These are phyloP conservation scores for Lepidium africanum DNA, from an alignment of 345 rosid species.

Conservation along the genomic window DNA sequence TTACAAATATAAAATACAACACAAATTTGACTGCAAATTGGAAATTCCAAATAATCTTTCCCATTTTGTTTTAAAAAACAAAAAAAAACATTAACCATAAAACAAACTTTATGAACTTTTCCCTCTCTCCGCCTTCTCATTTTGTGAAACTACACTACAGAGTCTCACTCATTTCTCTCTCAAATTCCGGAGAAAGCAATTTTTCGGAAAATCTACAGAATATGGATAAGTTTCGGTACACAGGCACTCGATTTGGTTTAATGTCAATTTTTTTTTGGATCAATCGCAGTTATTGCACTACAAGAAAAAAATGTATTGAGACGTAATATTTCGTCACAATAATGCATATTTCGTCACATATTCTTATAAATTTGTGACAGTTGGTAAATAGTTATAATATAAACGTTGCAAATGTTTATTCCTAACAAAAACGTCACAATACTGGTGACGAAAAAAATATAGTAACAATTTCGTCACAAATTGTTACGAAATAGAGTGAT, in stretches of 20 bases:
- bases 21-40: not conserved
- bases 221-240: slow-evolving; percentile 2
- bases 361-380: no score
- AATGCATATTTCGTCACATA: no score
- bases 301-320: no score
- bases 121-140: slow-evolving; percentile 24
- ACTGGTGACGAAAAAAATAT: no score
- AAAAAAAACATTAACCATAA: not conserved
- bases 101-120: slow-evolving; percentile 6
- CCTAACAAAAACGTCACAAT: no score
- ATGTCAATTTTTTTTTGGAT: slow-evolving; percentile 6
- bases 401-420: no score
- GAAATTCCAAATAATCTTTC: not conserved
- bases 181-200: slow-evolving; percentile 6
- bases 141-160: not conserved
- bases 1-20: not conserved
- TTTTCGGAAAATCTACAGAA: not conserved
- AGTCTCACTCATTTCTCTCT: not conserved
- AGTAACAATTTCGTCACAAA: no score
- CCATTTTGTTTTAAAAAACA: not conserved
- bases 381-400: no score
- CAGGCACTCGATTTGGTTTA: slow-evolving; percentile 9
- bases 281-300: slow-evolving; percentile 21
- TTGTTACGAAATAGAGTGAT: no score
- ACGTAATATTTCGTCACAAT: no score